Conservation (phyloP, 495 filamentous ascomycete genomes). For the Penicillium manginii region DNA sequence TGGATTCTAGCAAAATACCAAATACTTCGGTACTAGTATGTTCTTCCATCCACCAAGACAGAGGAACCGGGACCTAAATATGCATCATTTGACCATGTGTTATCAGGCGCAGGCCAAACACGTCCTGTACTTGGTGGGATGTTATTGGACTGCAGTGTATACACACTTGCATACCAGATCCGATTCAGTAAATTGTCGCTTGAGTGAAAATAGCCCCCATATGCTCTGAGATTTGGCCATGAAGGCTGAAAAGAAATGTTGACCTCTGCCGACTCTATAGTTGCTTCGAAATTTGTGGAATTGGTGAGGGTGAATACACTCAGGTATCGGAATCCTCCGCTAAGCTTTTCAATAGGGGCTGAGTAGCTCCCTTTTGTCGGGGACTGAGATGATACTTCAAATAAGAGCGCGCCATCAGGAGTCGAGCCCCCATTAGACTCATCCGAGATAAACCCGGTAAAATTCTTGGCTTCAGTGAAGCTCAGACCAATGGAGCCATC, state of each 20-base stretch:
- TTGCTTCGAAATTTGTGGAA: slow-evolving; percentile 25
- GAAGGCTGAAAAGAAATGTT: slow-evolving; percentile 44
- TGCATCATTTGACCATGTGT: slow-evolving; percentile 42
- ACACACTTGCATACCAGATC: slow-evolving; percentile 68
- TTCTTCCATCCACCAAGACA: slow-evolving; percentile 56
- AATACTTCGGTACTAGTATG: too few relatives aligned
- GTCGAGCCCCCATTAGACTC: slow-evolving; percentile 49
- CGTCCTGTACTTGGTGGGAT: slow-evolving; percentile 32
- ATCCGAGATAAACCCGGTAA: slow-evolving; percentile 41
- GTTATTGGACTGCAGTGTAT: slow-evolving; percentile 62
- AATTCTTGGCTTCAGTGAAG: slow-evolving; percentile 47
- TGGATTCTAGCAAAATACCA: too few relatives aligned
- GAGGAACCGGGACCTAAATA: slow-evolving; percentile 35
- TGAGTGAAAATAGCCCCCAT: slow-evolving; percentile 63
- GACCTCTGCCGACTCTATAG: slow-evolving; percentile 20
- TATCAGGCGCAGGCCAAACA: not conserved
- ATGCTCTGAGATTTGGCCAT: slow-evolving; percentile 52
- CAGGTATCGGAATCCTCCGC: slow-evolving; percentile 50
- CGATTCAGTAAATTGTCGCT: slow-evolving; percentile 59
- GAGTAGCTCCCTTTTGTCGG: slow-evolving; percentile 26
- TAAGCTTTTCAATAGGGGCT: slow-evolving; percentile 33
- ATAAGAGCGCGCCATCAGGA: slow-evolving; percentile 45
- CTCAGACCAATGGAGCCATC: slow-evolving; percentile 40
- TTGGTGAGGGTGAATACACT: slow-evolving; percentile 30
- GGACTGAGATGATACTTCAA: slow-evolving; percentile 26